Evolutionary conservation across 176 grass and related monocot species (phyloP).

Genomic region (Sorghum bicolor): Sorghum_bicolor_NCBIv3 NC_012878.2:48129501-48130000

Average conservation of each 20-base stretch:
- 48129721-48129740: not conserved
- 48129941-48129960: constrained; percentile 60
- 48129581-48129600: not conserved
- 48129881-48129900: constrained; percentile 54
- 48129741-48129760: not conserved
- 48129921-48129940: constrained; percentile 68
- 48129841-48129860: not conserved
- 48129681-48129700: not conserved
- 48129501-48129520: constrained; percentile 94
- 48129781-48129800: not conserved
- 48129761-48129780: not conserved
- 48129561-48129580: constrained; percentile 39
- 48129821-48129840: not conserved
- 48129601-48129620: not conserved
- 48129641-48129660: constrained; percentile 8
- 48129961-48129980: constrained; percentile 70
- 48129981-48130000: constrained; percentile 73
- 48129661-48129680: not conserved
- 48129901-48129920: constrained; percentile 94
- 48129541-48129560: constrained; percentile 77
- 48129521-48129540: constrained; percentile 77
- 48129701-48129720: not conserved
- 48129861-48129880: constrained; percentile 10
- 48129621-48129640: not conserved
- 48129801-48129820: not conserved